Evolutionary conservation across 139 green algal species (phyloP), one percentile per base, ranked within the genome.

Genomic region (Auxenochlorella pyrenoidosa): DNA sequence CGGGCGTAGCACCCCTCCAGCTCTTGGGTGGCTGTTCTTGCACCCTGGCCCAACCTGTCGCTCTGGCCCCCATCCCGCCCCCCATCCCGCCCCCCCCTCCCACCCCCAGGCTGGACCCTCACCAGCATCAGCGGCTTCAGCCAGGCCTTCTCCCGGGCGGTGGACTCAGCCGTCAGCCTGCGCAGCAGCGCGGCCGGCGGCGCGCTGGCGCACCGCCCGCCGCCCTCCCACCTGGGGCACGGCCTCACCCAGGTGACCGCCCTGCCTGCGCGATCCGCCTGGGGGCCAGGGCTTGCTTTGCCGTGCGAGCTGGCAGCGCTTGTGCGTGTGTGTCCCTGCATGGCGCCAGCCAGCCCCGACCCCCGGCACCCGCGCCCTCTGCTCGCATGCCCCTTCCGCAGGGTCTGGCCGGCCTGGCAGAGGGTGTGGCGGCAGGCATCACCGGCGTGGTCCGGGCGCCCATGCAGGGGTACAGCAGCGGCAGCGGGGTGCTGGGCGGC

Each of bases 51-150:
- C 60, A 68, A 13, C 28, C 63, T 26, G 22, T 71, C 26, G 63
- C 28, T 71, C 70, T 32, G n/a, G 16, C 41, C 18, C 34, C 34
- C 15, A 26, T 36, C 28, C 28, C 28, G 22, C 63, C 63, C 59
- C 24, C 63, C 21, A 16, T 4, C 63, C 30, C 6, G 54, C 54
- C 54, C 47, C 47, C 47, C 6, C 47, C 47, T 21, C 43, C 12
- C 2, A 40, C 40, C 40, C 2, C 26, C 65, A 89, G 88, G 86
- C 58, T 95, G 93, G 93, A 94, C 93, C 21, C 87, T 95, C 22
- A 90, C 83, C 40, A 92, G 85, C 34, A 88, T 95, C 51, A 79
- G 79, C 22, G 93, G 93, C 59, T 95, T 95, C 85, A 91, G 85
- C 21, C 81, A 83, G 32, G 90, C 88, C 30, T 86, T 93, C 34